phyloP scores from a whole-genome alignment of 2,329 filamentous ascomycete genomes.

The Alternaria ethzedia region DNA sequence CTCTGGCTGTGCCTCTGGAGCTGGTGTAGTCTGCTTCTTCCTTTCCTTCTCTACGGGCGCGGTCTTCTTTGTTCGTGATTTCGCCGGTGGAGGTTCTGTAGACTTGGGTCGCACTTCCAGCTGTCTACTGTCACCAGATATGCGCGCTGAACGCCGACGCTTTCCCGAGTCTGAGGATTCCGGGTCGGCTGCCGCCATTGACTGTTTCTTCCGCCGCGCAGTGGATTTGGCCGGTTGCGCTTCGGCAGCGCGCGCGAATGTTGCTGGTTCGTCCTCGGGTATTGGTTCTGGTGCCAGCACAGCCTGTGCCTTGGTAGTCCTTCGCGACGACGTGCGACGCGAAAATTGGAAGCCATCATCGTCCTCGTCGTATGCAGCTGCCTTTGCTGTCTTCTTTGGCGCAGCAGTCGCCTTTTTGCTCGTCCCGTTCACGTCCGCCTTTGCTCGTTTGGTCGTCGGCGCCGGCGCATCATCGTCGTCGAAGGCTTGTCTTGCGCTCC shows the following conservation, averaged over 20 bases:
- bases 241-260: constrained; percentile 24
- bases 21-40: constrained; percentile 40
- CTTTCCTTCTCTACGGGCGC: constrained; percentile 35
- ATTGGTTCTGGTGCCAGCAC: constrained; percentile 35
- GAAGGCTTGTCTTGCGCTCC: constrained; percentile 54
- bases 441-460: constrained; percentile 48
- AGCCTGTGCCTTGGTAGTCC: constrained; percentile 46
- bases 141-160: constrained; percentile 53
- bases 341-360: constrained; percentile 58
- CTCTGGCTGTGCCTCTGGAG: constrained; percentile 30
- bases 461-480: constrained; percentile 54
- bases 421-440: constrained; percentile 48
- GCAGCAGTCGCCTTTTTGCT: constrained; percentile 45
- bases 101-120: constrained; percentile 34
- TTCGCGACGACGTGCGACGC: constrained; percentile 46
- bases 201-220: constrained; percentile 39
- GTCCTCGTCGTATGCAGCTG: constrained; percentile 54
- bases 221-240: constrained; percentile 17
- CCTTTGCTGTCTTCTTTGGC: constrained; percentile 47
- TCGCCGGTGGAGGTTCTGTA: constrained; percentile 32
- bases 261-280: constrained; percentile 35
- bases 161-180: constrained; percentile 36
- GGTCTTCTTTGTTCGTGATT: constrained; percentile 40
- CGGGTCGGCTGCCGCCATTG: constrained; percentile 29
- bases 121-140: constrained; percentile 53